Percentiles rank a stretch among this genome's conserved stretches.
Evolutionary conservation across 352 stramenopile species (phyloP).

Genomic region (Plasmopara muralis): DNA sequence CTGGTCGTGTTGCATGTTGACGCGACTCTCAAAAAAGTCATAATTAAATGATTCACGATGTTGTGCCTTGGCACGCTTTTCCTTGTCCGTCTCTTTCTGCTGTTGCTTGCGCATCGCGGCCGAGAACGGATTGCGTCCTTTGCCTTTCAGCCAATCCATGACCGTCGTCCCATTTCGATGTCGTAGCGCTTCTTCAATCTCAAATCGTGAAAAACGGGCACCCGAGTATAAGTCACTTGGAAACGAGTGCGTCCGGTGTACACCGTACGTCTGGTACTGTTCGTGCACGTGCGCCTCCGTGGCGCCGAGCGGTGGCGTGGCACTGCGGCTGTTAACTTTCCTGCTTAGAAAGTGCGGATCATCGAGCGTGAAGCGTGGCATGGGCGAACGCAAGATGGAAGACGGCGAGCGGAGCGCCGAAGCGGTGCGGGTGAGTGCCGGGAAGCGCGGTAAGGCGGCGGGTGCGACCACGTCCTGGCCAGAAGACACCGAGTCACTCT

Average conservation of each 20-base stretch:
- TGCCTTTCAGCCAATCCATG: slow-evolving; percentile 57
- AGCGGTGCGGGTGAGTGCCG: slow-evolving; percentile 20
- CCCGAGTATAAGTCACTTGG: slow-evolving; percentile 69
- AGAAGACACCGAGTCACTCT: slow-evolving; percentile 18
- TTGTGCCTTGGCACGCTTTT: slow-evolving; percentile 78
- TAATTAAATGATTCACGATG: slow-evolving; percentile 85
- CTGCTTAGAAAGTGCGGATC: slow-evolving; percentile 9
- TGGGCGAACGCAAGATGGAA: slow-evolving; percentile 33
- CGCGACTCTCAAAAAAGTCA: slow-evolving; percentile 81
- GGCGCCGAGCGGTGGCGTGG: slow-evolving; percentile 8
- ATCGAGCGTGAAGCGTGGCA: slow-evolving; percentile 20
- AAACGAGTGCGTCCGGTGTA: slow-evolving; percentile 75
- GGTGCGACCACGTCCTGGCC: slow-evolving; percentile 16
- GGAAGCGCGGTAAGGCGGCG: slow-evolving; percentile 7
- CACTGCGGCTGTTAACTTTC: slow-evolving; percentile 7
- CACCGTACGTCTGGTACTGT: slow-evolving; percentile 29
- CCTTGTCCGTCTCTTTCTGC: slow-evolving; percentile 44
- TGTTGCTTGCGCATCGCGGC: slow-evolving; percentile 23
- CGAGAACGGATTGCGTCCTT: slow-evolving; percentile 29
- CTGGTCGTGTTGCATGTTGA: slow-evolving; percentile 84
- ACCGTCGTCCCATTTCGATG: slow-evolving; percentile 58
- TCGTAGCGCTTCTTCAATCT: slow-evolving; percentile 68
- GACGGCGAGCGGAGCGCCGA: slow-evolving; percentile 27
- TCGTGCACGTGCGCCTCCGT: slow-evolving; percentile 14
- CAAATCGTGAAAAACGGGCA: slow-evolving; percentile 63